Evolutionary conservation across 495 filamentous ascomycete species (phyloP), one percentile per base, ranked within the genome.

Genomic region (Choiromyces venosus): DNA sequence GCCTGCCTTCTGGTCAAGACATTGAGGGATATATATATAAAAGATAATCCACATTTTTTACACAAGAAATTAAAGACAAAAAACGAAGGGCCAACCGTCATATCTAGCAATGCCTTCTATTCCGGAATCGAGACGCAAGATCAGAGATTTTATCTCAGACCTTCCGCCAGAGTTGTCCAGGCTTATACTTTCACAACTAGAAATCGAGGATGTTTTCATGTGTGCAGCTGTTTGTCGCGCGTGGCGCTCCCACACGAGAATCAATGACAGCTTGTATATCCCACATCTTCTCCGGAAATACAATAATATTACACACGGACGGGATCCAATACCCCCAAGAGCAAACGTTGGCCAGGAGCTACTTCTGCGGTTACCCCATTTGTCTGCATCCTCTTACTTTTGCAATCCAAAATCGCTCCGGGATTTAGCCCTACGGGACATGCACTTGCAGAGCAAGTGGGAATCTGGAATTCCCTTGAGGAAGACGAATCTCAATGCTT

Each of bases 221-320:
- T 77, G 75, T 56, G 76, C 75, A 19, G 74, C 75, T 21, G 75
- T 77, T 46, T 76, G 75, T 37, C 75, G 75, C 16, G 76, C 75
- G 67, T 77, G 75, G 75, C 74, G 74, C 67, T 77, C 75, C 36
- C 75, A 77, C 42, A 77, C 75, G 16, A 69, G 72, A 18, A 37
- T 72, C 76, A 74, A 77, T 37, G 75, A 77, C 12, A 69, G 69
- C 19, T 44, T 77, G 67, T 77, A 77, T 37, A 42, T 77, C 69
- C 56, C 75, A 6, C 75, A 77, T 37, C 70, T 77, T 36, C 76
- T 77, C 44, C 66, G 14, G 33, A 77, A 77, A 72, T 77, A 77
- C 42, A 77, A 73, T 14, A 77, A 70, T 46, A 37, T 77, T 35
- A 77, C 74, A 21, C 74, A 77, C 35, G 75, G 75, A 33, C 74